These are phyloP conservation scores for Phytopythium oedochilum DNA, from an alignment of 352 stramenopile species.

Conservation along the genomic window DNA sequence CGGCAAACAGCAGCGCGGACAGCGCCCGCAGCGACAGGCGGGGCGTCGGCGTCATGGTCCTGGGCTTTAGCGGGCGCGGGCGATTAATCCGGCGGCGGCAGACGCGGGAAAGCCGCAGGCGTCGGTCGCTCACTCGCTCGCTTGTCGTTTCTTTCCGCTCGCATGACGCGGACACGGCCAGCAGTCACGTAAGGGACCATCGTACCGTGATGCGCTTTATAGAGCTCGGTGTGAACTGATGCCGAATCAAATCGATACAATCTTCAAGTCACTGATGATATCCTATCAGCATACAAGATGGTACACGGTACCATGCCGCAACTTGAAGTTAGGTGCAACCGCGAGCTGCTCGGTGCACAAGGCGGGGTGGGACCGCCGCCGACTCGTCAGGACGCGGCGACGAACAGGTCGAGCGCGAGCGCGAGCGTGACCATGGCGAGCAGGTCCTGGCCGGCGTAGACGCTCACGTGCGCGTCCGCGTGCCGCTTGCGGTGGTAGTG, in stretches of 20 bases:
- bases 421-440: conserved; percentile 21
- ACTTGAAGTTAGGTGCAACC: not conserved
- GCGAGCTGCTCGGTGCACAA: too few species aligned
- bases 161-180: not conserved
- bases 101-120: not conserved
- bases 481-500: conserved; percentile 14
- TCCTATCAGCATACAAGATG: too few species aligned
- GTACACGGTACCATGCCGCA: too few species aligned
- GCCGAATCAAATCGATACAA: not conserved
- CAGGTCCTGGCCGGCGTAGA: conserved; percentile 21
- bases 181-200: not conserved
- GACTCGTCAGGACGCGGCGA: conserved; percentile 3
- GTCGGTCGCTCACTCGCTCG: not conserved
- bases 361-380: too few species aligned
- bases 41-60: conserved; percentile 14
- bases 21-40: conserved; percentile 11
- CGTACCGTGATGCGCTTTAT: not conserved
- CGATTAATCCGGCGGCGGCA: not conserved
- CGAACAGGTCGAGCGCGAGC: conserved; percentile 14
- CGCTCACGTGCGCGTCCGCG: conserved; percentile 9
- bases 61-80: not conserved
- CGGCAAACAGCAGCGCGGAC: conserved; percentile 7
- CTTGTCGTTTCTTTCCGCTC: not conserved
- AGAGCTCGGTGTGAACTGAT: not conserved
- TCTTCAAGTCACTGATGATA: not conserved